Percentiles rank a stretch among this genome's conserved stretches.
These are phyloP conservation scores for Nakazawaea laoshanensis DNA, from an alignment of 805 yeast species.

Conservation along the genomic window DNA sequence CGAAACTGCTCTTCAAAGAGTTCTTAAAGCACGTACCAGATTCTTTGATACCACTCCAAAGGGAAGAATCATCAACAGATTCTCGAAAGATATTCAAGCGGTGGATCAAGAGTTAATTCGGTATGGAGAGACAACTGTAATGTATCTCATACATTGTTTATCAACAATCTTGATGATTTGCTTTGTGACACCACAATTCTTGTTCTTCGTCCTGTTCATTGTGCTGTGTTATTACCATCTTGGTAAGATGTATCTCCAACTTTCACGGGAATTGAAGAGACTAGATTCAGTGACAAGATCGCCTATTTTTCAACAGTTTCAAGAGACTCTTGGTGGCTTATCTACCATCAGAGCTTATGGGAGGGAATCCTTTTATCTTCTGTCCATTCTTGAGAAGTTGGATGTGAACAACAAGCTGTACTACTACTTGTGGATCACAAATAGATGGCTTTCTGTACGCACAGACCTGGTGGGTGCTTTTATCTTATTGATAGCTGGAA, in stretches of 20 bases:
- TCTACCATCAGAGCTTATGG: slow-evolving; percentile 56
- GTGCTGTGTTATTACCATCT: slow-evolving; percentile 45
- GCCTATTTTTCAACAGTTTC: slow-evolving; percentile 64
- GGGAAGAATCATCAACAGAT: slow-evolving; percentile 74
- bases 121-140: slow-evolving; percentile 51
- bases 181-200: slow-evolving; percentile 69
- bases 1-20: slow-evolving; percentile 41
- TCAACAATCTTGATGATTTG: slow-evolving; percentile 67
- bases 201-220: slow-evolving; percentile 56
- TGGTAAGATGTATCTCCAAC: slow-evolving; percentile 56
- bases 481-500: slow-evolving; percentile 71
- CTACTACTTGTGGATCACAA: slow-evolving; percentile 58
- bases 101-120: slow-evolving; percentile 63
- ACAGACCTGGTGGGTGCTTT: slow-evolving; percentile 75
- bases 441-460: slow-evolving; percentile 87
- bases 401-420: slow-evolving; percentile 78
- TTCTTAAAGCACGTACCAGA: slow-evolving; percentile 76
- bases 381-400: slow-evolving; percentile 47
- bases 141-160: slow-evolving; percentile 42
- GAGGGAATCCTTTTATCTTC: slow-evolving; percentile 45
- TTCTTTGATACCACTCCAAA: slow-evolving; percentile 83
- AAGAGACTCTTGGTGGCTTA: slow-evolving; percentile 58
- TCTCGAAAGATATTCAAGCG: slow-evolving; percentile 72
- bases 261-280: slow-evolving; percentile 66
- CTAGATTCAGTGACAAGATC: slow-evolving; percentile 62